Evolutionary conservation across 2,329 filamentous ascomycete species (phyloP), one percentile per base, ranked within the genome.

Genomic region (Penicillium sp.): DNA sequence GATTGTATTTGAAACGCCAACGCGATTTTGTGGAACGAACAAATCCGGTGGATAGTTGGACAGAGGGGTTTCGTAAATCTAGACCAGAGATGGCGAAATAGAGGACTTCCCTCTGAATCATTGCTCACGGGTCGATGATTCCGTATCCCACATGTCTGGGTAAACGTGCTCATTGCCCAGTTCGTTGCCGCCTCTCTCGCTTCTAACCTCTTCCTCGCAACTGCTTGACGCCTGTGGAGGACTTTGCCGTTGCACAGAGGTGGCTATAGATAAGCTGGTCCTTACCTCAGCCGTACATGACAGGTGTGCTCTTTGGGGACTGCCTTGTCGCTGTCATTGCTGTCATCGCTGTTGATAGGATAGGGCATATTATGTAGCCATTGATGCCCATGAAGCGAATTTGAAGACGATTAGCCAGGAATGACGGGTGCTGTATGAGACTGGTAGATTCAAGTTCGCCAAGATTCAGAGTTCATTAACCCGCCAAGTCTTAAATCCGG

Each of bases 111-210:
- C 1, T 12, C 29, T 35, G 17, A 7, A 35, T 35, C 6, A 35
- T 35, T 35, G 13, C 33, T 35, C 33, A 35, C 15, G 33, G 13
- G 13, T 35, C 33, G 15, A 45, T 77, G 84, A 62, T 81, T 84
- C 54, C 81, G 80, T 19, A 81, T 88, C 12, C 79, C 82, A 0
- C 73, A 80, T 51, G 73, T 84, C 2, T 81, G 82, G 70, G 80
- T 82, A 2, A 88, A 86, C 62, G 77, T 87, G 58, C 70, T 80
- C 15, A 72, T 89, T n/a, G 81, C 81, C 17, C 84, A 87, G 53
- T 74, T 85, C 6, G 80, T 86, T 53, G 84, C 80, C 55, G 73
- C 89, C 12, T 85, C 84, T 0, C 87, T 84, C 63, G 83, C 85
- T 2, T 82, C 86, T 70, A 87, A 85, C 63, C 72, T 89, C 31